These are phyloP conservation scores for Funneliformis caledonium DNA, from an alignment of 371 early-diverging fungal species.

Conservation along the genomic window DNA sequence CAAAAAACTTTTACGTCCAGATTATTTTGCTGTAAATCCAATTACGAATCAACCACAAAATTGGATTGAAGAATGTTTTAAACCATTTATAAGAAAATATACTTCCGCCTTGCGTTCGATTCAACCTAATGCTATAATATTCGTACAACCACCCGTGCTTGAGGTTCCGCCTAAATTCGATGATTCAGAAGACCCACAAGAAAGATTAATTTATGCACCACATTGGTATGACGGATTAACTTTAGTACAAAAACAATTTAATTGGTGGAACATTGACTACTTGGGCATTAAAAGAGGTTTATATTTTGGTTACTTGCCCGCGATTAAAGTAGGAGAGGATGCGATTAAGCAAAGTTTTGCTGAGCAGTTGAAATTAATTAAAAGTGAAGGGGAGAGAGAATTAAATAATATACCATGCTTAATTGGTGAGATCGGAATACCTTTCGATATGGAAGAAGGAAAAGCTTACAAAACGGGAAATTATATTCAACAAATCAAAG, in stretches of 20 bases:
- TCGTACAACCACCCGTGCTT: conserved; percentile 70
- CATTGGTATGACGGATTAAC: conserved; percentile 83
- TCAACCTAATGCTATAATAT: conserved; percentile 62
- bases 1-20: conserved; percentile 46
- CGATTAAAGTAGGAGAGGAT: conserved; percentile 63
- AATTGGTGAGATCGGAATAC: conserved; percentile 77
- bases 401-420: conserved; percentile 54
- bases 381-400: conserved; percentile 54
- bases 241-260: conserved; percentile 67
- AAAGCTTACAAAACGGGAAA: conserved; percentile 48
- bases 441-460: conserved; percentile 67
- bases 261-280: conserved; percentile 68
- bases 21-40: conserved; percentile 65
- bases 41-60: conserved; percentile 48
- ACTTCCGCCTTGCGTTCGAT: conserved; percentile 51
- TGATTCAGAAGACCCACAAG: conserved; percentile 45
- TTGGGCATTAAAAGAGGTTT: conserved; percentile 69
- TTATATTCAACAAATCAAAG: conserved; percentile 62
- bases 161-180: conserved; percentile 59
- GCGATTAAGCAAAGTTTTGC: conserved; percentile 63
- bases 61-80: conserved; percentile 56
- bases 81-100: conserved; percentile 57
- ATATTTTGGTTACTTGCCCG: conserved; percentile 59
- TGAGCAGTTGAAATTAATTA: conserved; percentile 59
- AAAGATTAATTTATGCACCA: conserved; percentile 66